Percentiles rank a stretch among this genome's conserved stretches.
These are phyloP conservation scores for Neonectria sp. DNA, from an alignment of 2,329 filamentous ascomycete genomes.

Conservation along the genomic window DNA sequence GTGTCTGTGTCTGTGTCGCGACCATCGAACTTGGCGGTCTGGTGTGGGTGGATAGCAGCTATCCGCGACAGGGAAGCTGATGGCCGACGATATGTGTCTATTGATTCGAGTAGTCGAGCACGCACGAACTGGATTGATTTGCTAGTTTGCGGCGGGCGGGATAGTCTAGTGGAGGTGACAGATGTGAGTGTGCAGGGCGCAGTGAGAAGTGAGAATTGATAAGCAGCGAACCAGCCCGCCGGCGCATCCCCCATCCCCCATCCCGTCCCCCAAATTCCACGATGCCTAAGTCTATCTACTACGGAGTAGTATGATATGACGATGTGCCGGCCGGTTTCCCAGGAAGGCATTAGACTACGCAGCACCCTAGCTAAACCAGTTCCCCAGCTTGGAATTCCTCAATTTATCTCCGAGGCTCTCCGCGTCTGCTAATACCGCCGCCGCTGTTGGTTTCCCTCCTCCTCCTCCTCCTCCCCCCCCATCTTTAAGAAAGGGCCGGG, in stretches of 20 bases:
- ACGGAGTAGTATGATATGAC: neutral
- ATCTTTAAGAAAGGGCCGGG: neutral
- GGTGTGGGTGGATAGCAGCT: conserved; percentile 7
- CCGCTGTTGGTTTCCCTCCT: neutral
- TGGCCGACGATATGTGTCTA: neutral
- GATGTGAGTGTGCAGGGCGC: no score
- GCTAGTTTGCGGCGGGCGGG: neutral
- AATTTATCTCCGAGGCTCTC: neutral
- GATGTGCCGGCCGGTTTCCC: neutral
- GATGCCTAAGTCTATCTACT: no score
- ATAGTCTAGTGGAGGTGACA: neutral
- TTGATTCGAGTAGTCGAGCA: conserved; percentile 1
- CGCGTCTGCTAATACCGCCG: neutral
- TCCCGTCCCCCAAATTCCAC: no score
- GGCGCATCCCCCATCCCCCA: neutral
- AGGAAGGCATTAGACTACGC: neutral
- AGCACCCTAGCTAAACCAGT: no score
- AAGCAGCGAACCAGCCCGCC: conserved; percentile 1
- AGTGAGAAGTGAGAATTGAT: neutral
- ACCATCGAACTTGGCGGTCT: neutral
- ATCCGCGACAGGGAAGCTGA: conserved; percentile 1
- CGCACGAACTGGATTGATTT: neutral
- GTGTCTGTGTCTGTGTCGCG: neutral
- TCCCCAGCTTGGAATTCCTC: neutral
- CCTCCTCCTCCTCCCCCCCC: neutral